Evolutionary conservation across 176 grass and related monocot species (phyloP), one percentile per base, ranked within the genome.

Genomic region (Avena eriantha): DNA sequence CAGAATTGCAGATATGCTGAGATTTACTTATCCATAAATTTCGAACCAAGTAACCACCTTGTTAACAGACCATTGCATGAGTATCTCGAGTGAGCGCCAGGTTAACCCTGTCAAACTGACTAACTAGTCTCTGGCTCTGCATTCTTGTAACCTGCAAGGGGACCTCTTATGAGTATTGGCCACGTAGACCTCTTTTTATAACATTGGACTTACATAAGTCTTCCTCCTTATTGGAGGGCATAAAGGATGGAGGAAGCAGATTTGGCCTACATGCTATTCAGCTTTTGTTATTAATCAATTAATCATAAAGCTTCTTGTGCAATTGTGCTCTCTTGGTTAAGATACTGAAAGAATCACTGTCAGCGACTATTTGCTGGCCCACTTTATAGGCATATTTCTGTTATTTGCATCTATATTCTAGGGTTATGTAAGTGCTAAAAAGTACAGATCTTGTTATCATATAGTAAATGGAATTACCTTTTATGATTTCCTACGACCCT

Each of bases 351-450:
- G 58, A 47, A 81, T 33, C 47, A 74, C 14, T 22, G 18, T 21
- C 13, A 78, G 41, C 57, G 64, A 35, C 34, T n/a, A 57, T 18
- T 36, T 69, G 5, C 33, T 69, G 45, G 78, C 50, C 69, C 23
- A 33, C 12, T 48, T 2, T 59, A 33, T 86, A 34, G 36, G n/a
- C 50, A 36, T 60, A n/a, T 47, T 81, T 29, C 4, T 0, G 49
- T 21, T 8, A 35, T 89, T 89, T 60, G 68, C 39, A 68, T 81
- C 34, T 47, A 68, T 24, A 58, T 85, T 58, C 19, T 78, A 70
- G 24, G 35, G 39, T 15, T 83, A 36, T 31, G 67, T 24, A 57
- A 22, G 10, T 77, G 55, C 50, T 69, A 26, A 41, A 23, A 79
- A 80, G 58, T 19, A 57, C 26, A 24, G 10, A 14, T 57, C 46